Percentiles rank a stretch among this genome's conserved stretches.
These are phyloP conservation scores for Phaffomyces opuntiae DNA, from an alignment of 805 yeast genomes.

Conservation along the genomic window DNA sequence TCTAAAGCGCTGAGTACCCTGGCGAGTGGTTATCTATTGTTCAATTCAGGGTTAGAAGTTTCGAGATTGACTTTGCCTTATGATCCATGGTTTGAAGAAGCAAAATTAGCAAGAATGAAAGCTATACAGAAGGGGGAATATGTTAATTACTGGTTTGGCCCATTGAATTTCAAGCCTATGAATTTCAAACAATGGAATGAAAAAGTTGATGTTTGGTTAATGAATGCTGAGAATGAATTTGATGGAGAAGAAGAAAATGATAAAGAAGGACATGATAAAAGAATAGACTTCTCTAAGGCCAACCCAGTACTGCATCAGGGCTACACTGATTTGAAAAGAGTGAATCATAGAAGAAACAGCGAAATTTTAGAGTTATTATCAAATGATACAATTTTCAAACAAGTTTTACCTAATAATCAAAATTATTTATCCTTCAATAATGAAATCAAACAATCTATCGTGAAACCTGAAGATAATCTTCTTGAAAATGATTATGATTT, in stretches of 20 bases:
- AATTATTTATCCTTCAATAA: conserved; percentile 4
- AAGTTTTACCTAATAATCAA: conserved; percentile 14
- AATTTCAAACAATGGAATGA: conserved; percentile 30
- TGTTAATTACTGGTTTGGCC: conserved; percentile 63
- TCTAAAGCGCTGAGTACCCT: conserved; percentile 27
- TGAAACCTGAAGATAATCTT: conserved; percentile 16
- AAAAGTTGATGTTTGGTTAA: conserved; percentile 20
- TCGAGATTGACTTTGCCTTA: conserved; percentile 40
- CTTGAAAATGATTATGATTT: conserved; percentile 18
- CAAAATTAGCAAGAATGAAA: conserved; percentile 42
- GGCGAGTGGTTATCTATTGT: conserved; percentile 41
- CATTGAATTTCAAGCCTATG: conserved; percentile 49
- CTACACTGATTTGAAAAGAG: conserved; percentile 9
- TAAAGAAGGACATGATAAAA: not conserved
- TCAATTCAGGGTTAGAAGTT: conserved; percentile 49
- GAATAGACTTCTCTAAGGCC: conserved; percentile 3
- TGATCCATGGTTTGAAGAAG: conserved; percentile 75
- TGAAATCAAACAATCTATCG: conserved; percentile 5
- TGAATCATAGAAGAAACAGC: conserved; percentile 14
- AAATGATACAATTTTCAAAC: conserved; percentile 10
- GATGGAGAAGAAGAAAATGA: not conserved
- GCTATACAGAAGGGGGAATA: conserved; percentile 37
- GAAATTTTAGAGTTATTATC: conserved; percentile 16
- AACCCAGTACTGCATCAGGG: conserved; percentile 9
- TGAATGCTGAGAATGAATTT: conserved; percentile 10